Evolutionary conservation across 2,329 filamentous ascomycete genomes (phyloP), one percentile per base, ranked within the genome.

Genomic region (Fusarium temperatum): DNA sequence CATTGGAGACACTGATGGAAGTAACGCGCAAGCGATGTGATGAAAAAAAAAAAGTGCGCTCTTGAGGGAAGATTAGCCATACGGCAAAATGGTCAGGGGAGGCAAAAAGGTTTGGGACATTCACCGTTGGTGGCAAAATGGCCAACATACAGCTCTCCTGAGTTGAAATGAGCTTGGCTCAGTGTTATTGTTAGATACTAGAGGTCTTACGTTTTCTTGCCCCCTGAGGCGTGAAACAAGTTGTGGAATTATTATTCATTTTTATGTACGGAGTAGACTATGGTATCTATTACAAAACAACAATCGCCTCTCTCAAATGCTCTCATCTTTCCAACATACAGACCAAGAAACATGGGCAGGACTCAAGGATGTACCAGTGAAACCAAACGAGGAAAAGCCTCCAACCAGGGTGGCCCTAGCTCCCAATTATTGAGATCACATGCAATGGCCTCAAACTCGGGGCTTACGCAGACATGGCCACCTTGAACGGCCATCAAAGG

Each of bases 371-470:
- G 72, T 1, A 74, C 45, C 14, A 74, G 64, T 30, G 68, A 69
- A 24, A 70, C 61, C 44, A 78, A 39, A 32, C 75, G 68, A 1
- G 77, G 77, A 63, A 79, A 79, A 8, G 57, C 53, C 24, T 78
- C 77, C 17, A 72, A 38, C 72, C 71, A 79, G 11, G 75, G 76
- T 17, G 75, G 53, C 1, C 72, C 70, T 24, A 79, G 36, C 10
- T 70, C 42, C 77, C 77, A 79, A 50, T 78, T 75, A 26, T 59
- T 57, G 20, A 78, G 61, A 55, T 79, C 77, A 53, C 72, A 71
- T 26, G 66, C 75, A 28, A 76, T 54, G 3, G 65, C 54, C 60
- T 78, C 75, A 28, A 78, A 78, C 5, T 76, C 73, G 2, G 76
- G 75, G 39, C 77, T 70, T 13, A 79, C 65, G 2, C 63, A 64